Base-by-base conservation (phyloP, 768 basidiomycete genomes). In the Tulasnella sp. region DNA sequence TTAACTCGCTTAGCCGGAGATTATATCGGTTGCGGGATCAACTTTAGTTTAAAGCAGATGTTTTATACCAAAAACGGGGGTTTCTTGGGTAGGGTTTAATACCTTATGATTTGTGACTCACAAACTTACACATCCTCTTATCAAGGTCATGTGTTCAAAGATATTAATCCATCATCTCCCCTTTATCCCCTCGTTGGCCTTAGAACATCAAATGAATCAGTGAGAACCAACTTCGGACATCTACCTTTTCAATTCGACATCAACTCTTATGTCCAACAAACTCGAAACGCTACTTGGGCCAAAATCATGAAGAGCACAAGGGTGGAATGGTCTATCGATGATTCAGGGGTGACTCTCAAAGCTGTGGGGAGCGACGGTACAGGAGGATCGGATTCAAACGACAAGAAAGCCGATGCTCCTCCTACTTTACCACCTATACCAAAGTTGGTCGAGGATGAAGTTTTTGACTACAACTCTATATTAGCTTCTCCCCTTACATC, bases 141-240 rank as follows among this genome's bases (percentile, higher is more conserved):
- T 31, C 37, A 52, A 84, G 86, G 79, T 24, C 65, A 71, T 48
- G 79, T 79, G 6, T 88, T 87, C 60, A 78, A 86, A 37, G 76
- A 78, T 58, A 71, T 87, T 22, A 72, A 72, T 44, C 5, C 68
- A 70, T 39, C 76, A 80, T 20, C n/a, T n/a, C n/a, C n/a, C n/a
- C 62, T 95, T 22, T 90, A 81, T 61, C 92, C 93, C 2, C 79
- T 86, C n/a, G 75, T 95, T 52, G 92, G 91, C 22, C 71, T 98
- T 48, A 83, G 85, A 44, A 82, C 90, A 59, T 67, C 72, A 0
- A 76, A 76, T 29, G 93, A 98, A 65, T 70, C 76, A 10, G 67
- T 96, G 33, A 76, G 78, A 29, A 81, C 81, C 60, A 96, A 98
- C 68, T 92, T 98, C 63, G 89, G 89, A 24, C 79, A 81, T 61